Percentiles rank a stretch among this genome's conserved stretches.
phyloP scores from a whole-genome alignment of 2,329 filamentous ascomycete genomes.

The Aspergillus bombycis region DNA sequence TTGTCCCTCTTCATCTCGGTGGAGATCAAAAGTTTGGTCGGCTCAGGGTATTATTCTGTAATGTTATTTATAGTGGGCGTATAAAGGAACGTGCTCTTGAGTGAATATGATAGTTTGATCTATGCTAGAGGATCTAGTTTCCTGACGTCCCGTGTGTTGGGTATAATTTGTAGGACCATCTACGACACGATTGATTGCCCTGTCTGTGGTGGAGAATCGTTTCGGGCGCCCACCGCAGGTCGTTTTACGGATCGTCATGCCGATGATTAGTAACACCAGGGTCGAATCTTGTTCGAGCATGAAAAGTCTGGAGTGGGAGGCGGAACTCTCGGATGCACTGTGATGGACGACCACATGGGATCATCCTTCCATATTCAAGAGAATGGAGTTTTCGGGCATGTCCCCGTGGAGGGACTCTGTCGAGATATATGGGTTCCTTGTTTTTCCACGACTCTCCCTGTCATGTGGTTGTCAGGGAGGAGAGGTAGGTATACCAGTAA shows the following conservation, averaged over 20 bases:
- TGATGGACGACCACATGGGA: background rate
- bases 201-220: too few species aligned
- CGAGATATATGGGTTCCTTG: background rate
- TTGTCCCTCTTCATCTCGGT: background rate
- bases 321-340: background rate
- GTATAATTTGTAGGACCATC: too few species aligned
- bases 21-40: constrained; percentile 10
- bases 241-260: too few species aligned
- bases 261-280: background rate
- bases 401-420: too few species aligned
- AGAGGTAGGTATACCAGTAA: too few species aligned
- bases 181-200: too few species aligned
- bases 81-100: constrained; percentile 1
- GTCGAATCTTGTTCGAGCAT: background rate
- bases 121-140: background rate
- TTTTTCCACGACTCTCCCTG: background rate
- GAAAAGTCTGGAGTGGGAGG: background rate
- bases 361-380: background rate
- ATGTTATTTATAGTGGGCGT: constrained; percentile 6
- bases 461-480: background rate
- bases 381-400: background rate
- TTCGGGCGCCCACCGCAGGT: too few species aligned
- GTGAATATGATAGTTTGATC: background rate
- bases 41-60: constrained; percentile 4
- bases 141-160: background rate